Evolutionary conservation across 306 rosid genomes (phyloP).

Genomic region (Sindora glabra): DNA sequence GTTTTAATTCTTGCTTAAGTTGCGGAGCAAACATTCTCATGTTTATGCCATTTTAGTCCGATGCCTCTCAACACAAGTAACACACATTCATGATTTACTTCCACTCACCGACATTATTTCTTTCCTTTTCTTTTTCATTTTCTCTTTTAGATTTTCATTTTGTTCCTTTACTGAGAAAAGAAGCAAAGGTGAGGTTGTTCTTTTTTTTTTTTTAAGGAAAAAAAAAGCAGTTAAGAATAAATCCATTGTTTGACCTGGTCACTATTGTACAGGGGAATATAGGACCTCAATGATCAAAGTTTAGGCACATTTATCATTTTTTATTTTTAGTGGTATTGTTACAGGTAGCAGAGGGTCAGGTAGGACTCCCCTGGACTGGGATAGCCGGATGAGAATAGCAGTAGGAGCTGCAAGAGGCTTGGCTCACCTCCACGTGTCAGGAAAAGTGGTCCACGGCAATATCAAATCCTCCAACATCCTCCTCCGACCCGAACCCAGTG

Average conservation of each 20-base stretch:
- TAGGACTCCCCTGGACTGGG: conserved; percentile 93
- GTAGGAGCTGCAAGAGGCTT: conserved; percentile 63
- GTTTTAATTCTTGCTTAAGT: conserved; percentile 2
- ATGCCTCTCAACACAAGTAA: neutral
- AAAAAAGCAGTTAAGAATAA: too few relatives aligned
- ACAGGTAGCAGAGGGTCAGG: conserved; percentile 98
- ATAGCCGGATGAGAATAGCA: conserved; percentile 77
- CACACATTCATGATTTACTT: conserved; percentile 13
- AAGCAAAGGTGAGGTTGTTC: neutral
- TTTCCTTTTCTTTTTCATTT: neutral
- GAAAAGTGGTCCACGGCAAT: conserved; percentile 86
- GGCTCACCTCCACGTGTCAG: conserved; percentile 74
- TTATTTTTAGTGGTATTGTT: neutral
- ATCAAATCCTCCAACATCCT: conserved; percentile 85
- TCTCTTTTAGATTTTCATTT: neutral
- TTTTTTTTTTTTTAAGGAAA: too few relatives aligned
- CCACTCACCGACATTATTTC: conserved; percentile 26
- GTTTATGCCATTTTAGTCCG: neutral
- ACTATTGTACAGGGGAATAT: too few relatives aligned
- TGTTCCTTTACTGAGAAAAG: neutral
- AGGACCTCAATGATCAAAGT: too few relatives aligned
- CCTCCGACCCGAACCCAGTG: conserved; percentile 61
- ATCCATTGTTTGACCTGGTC: too few relatives aligned
- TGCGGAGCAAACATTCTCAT: conserved; percentile 45
- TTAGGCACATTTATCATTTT: too few relatives aligned